Base-by-base conservation (phyloP, 78 protist species). In the Dictyostelium capitatum region DNA sequence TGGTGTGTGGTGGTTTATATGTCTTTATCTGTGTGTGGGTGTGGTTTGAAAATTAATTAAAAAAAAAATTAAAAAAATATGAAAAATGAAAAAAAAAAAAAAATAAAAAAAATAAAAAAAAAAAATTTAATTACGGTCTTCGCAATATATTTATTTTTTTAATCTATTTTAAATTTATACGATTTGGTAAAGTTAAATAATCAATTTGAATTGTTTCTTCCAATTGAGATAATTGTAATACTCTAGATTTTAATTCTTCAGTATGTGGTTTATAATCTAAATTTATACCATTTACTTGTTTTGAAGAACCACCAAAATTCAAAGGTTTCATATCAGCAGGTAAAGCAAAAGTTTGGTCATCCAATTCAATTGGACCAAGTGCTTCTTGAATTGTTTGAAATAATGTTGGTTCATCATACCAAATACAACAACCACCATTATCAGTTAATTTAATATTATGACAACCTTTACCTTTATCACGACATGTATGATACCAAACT, bases 351-450 rank as follows among this genome's bases (percentile, higher is more conserved):
- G 72, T 46, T 3, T 67, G 59, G 3, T 23, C 65, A 25, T 80
- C 43, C 43, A 87, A 77, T 65, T 77, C 79, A 2, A 53, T n/a
- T 46, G 93, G 93, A 47, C 69, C 67, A 12, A 90, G 19, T 6
- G 28, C 14, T 59, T 82, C 95, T 17, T 41, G 32, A 17, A 90
- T 80, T 8, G 62, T 50, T 7, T 32, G 43, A 47, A 90, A 81
- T 5, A 87, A 62, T 19, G 30, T 77, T 25, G 91, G 96, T 51
- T 96, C 97, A 83, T 96, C 95, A 72, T 90, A 97, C 98, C 97
- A 96, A 50, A 97, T 94, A 53, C 91, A 32, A 81, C 98, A 97
- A 73, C 98, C 98, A n/a, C 95, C 92, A 15, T 83, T 28, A 12
- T 37, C 46, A 25, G 37, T 37, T 23, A 95, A 67, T 20, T 65